Percentiles rank a stretch among this genome's conserved stretches.
phyloP scores from a whole-genome alignment of 1,284 basidiomycete genomes.

The Ceratobasidium theobromae region DNA sequence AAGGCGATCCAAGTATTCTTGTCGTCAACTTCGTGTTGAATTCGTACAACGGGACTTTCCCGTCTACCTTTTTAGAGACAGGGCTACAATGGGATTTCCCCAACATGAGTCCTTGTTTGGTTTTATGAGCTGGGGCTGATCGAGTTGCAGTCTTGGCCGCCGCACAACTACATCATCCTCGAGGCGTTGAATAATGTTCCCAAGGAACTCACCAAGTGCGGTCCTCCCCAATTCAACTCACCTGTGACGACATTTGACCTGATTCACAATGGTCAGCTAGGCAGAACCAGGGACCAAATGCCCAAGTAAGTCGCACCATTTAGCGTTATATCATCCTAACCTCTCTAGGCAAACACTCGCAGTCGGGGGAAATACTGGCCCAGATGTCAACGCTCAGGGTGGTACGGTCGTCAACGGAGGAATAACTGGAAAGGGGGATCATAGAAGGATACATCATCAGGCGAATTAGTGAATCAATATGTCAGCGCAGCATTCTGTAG shows the following conservation, averaged over 20 bases:
- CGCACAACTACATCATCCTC: conserved; percentile 81
- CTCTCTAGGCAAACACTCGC: conserved; percentile 55
- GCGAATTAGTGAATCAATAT: conserved; percentile 81
- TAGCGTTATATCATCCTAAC: not conserved
- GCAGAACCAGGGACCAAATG: conserved; percentile 69
- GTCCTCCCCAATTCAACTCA: conserved; percentile 52
- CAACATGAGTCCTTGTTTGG: conserved; percentile 19
- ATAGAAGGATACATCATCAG: conserved; percentile 65
- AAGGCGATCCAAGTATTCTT: conserved; percentile 75
- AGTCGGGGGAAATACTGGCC: conserved; percentile 46
- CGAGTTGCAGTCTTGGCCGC: conserved; percentile 64
- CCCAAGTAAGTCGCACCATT: conserved; percentile 47
- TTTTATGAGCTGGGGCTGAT: conserved; percentile 44
- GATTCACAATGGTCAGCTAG: conserved; percentile 69
- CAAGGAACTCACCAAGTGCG: conserved; percentile 58
- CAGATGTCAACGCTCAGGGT: conserved; percentile 60
- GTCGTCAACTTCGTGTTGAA: conserved; percentile 75
- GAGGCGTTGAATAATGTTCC: conserved; percentile 75
- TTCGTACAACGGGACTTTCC: conserved; percentile 81
- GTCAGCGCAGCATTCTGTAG: conserved; percentile 81
- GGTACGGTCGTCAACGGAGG: conserved; percentile 67
- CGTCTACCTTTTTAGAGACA: conserved; percentile 69
- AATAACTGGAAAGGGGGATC: conserved; percentile 49
- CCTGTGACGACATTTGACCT: conserved; percentile 64
- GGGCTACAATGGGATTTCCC: conserved; percentile 75